Evolutionary conservation across 352 stramenopile species (phyloP).

Genomic region (Pythium graminicola): DNA sequence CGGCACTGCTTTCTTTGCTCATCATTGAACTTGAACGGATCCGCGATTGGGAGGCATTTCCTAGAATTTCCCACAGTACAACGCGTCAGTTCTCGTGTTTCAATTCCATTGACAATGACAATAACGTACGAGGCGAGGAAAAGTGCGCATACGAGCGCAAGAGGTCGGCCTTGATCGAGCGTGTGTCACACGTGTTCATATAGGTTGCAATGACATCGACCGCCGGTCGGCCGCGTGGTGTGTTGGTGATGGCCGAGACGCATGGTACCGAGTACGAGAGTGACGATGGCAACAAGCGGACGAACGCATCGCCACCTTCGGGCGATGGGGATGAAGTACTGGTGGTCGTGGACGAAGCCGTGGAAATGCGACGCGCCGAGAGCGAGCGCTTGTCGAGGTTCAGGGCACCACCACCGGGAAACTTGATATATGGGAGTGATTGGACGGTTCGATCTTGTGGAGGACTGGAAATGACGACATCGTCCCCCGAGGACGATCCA

Average conservation of each 20-base stretch:
- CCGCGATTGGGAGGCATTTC: constrained; percentile 27
- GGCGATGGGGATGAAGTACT: constrained; percentile 25
- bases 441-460: constrained; percentile 29
- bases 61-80: constrained; percentile 13
- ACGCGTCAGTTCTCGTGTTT: constrained; percentile 16
- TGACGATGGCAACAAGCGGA: constrained; percentile 38
- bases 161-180: constrained; percentile 68
- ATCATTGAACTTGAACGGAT: constrained; percentile 62
- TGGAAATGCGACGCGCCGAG: constrained; percentile 38
- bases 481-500: not conserved
- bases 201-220: constrained; percentile 87
- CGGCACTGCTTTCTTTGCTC: constrained; percentile 72
- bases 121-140: constrained; percentile 46
- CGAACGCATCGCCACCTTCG: constrained; percentile 23
- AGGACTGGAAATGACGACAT: too few relatives aligned
- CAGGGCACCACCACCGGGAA: constrained; percentile 29
- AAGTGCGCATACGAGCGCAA: constrained; percentile 71
- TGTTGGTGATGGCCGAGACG: constrained; percentile 48
- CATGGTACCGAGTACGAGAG: constrained; percentile 72
- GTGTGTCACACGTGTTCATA: constrained; percentile 84
- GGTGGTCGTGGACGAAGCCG: constrained; percentile 38
- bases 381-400: constrained; percentile 28
- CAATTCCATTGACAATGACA: not conserved
- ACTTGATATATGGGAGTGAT: constrained; percentile 70
- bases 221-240: constrained; percentile 53